phyloP scores from a whole-genome alignment of 805 yeast genomes.

The Wickerhamomyces chaumierensis region DNA sequence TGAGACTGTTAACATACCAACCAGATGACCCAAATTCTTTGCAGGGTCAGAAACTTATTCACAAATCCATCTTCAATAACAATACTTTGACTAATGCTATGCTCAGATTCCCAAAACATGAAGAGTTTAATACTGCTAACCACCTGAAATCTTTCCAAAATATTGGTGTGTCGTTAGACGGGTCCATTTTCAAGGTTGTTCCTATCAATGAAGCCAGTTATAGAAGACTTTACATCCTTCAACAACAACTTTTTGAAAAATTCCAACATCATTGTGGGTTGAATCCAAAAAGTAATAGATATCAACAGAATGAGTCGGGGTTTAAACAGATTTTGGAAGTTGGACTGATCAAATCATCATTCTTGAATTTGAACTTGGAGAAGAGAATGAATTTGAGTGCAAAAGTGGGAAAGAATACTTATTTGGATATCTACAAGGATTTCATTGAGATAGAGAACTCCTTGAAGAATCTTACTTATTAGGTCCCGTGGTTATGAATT shows the following conservation, averaged over 20 bases:
- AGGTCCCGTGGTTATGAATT: not conserved
- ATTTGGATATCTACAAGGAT: constrained; percentile 59
- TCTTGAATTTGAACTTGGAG: constrained; percentile 44
- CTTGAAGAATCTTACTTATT: constrained; percentile 6
- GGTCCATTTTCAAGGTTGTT: constrained; percentile 59
- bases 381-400: constrained; percentile 40
- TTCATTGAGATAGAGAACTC: constrained; percentile 43
- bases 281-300: constrained; percentile 50
- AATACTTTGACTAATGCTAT: constrained; percentile 51
- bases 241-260: constrained; percentile 77
- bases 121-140: constrained; percentile 18
- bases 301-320: constrained; percentile 23
- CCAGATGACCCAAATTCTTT: constrained; percentile 83
- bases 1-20: constrained; percentile 76
- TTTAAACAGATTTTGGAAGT: constrained; percentile 58
- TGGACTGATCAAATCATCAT: constrained; percentile 37
- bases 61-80: constrained; percentile 57
- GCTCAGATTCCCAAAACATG: constrained; percentile 28
- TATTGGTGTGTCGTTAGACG: constrained; percentile 69
- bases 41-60: constrained; percentile 67
- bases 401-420: constrained; percentile 47
- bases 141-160: constrained; percentile 37
- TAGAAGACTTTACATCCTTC: constrained; percentile 72
- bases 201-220: constrained; percentile 71
- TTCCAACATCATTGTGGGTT: constrained; percentile 66